phyloP scores from a whole-genome alignment of 176 grass and related monocot genomes.

The Juncus inflexus region DNA sequence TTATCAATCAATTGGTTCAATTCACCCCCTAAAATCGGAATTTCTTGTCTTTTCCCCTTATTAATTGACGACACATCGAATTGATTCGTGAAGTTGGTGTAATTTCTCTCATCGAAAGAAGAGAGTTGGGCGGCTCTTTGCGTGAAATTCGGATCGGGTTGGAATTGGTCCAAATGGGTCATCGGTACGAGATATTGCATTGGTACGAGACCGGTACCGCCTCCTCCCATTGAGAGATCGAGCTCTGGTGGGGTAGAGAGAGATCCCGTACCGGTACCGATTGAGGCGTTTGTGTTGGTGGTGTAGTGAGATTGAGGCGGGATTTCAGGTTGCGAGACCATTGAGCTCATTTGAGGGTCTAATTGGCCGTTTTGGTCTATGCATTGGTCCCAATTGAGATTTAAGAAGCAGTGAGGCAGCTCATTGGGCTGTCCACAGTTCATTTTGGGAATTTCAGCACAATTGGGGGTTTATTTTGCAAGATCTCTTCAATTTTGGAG shows the following conservation, averaged over 20 bases:
- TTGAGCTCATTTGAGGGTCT: conserved; percentile 49
- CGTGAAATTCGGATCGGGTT: conserved; percentile 54
- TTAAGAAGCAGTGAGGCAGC: conserved; percentile 60
- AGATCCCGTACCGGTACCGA: conserved; percentile 7
- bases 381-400: conserved; percentile 89
- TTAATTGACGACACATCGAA: conserved; percentile 40
- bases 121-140: conserved; percentile 63
- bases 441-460: conserved; percentile 40
- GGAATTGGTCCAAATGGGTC: conserved; percentile 62
- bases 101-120: conserved; percentile 47
- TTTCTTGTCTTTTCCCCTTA: conserved; percentile 10
- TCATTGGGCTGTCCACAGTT: conserved; percentile 61
- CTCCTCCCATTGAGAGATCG: conserved; percentile 58
- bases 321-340: conserved; percentile 63
- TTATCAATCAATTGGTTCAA: conserved; percentile 11
- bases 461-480: conserved; percentile 13
- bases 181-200: conserved; percentile 48
- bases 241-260: conserved; percentile 69
- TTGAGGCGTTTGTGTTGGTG: conserved; percentile 19
- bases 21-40: conserved; percentile 7
- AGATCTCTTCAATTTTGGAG: conserved; percentile 30
- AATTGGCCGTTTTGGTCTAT: conserved; percentile 49
- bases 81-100: conserved; percentile 26
- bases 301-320: conserved; percentile 48
- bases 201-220: conserved; percentile 34